phyloP scores from a whole-genome alignment of 169 alveolate species.

The Plasmodium chabaudi region DNA sequence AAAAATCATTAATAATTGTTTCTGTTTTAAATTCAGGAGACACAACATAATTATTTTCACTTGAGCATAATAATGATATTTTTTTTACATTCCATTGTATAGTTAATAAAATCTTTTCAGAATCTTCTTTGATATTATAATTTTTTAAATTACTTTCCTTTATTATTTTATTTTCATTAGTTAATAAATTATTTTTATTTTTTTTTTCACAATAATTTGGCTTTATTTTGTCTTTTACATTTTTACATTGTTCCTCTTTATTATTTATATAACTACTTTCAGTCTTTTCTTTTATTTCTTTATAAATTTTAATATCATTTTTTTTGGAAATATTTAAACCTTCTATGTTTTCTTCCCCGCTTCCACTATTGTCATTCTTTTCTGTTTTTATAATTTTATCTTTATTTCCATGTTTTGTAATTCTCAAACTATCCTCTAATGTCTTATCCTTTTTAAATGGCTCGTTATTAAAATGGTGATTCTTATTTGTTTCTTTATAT shows the following conservation, averaged over 20 bases:
- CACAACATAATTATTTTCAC: constrained; percentile 50
- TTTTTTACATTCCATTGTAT: constrained; percentile 69
- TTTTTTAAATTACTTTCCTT: background rate
- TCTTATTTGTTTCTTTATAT: background rate
- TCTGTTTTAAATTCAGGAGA: constrained; percentile 71
- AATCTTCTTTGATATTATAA: background rate
- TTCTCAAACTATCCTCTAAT: background rate
- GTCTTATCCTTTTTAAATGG: background rate
- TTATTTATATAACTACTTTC: too few species aligned
- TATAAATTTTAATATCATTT: too few species aligned
- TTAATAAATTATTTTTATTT: too few species aligned
- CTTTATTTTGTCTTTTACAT: too few species aligned
- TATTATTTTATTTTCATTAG: background rate
- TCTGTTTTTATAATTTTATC: background rate
- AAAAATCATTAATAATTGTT: constrained; percentile 31
- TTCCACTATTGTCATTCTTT: background rate
- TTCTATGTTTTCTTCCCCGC: background rate
- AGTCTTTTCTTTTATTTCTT: too few species aligned
- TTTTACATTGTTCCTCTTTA: too few species aligned
- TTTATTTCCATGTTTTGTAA: background rate
- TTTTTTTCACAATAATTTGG: too few species aligned
- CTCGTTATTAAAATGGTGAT: background rate
- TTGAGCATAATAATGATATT: constrained; percentile 23
- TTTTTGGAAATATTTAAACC: too few species aligned
- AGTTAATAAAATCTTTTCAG: constrained; percentile 34